phyloP scores from a whole-genome alignment of 2,329 filamentous ascomycete genomes.

The Lecanoromycetidae sp. region DNA sequence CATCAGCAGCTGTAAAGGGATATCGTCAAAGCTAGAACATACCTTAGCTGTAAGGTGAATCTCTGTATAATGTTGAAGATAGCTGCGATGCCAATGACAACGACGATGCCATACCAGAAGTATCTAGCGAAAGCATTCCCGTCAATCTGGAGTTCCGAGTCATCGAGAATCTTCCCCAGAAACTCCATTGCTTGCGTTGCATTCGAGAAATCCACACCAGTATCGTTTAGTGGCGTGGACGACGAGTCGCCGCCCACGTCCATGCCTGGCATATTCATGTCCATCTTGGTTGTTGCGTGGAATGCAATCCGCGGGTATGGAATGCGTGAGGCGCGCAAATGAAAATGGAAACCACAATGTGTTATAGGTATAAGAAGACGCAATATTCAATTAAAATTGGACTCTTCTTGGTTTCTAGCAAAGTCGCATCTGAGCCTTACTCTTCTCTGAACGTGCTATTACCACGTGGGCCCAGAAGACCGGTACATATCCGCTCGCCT shows the following conservation, averaged over 20 bases:
- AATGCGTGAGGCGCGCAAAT: too few relatives aligned
- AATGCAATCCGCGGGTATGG: not conserved
- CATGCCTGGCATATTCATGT: conserved; percentile 20
- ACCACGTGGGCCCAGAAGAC: too few relatives aligned
- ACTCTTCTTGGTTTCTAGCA: too few relatives aligned
- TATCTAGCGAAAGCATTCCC: conserved; percentile 28
- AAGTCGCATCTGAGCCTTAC: too few relatives aligned
- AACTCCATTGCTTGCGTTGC: conserved; percentile 27
- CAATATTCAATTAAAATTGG: too few relatives aligned
- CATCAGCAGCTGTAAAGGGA: not conserved
- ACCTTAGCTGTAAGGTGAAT: conserved; percentile 22
- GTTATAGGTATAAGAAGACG: too few relatives aligned
- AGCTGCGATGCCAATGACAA: conserved; percentile 25
- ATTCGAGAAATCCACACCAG: conserved; percentile 29
- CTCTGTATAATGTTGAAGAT: conserved; percentile 23
- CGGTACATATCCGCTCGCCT: too few relatives aligned
- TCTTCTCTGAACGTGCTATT: too few relatives aligned
- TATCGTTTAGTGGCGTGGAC: conserved; percentile 20
- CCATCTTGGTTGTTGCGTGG: conserved; percentile 19
- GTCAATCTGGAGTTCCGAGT: conserved; percentile 25
- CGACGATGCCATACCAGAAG: conserved; percentile 31
- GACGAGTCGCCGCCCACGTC: not conserved
- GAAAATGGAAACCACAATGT: too few relatives aligned
- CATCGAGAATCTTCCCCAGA: conserved; percentile 27
- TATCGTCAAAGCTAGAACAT: conserved; percentile 2